A percentile compares a stretch with the other conserved stretches of the same genome.
phyloP scores from a whole-genome alignment of 495 filamentous ascomycete genomes.

The Neurospora sp. region DNA sequence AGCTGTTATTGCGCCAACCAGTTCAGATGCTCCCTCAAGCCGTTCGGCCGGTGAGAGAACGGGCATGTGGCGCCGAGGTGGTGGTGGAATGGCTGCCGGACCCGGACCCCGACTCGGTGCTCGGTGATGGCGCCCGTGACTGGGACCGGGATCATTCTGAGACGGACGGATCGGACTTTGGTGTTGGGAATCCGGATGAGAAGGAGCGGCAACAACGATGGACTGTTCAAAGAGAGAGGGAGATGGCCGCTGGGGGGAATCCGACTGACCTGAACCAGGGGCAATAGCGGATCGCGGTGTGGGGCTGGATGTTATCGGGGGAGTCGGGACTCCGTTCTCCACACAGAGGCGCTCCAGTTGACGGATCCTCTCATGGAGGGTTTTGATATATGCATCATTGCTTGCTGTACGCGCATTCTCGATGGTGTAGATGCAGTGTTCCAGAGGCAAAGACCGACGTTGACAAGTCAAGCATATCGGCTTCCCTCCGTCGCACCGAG shows the following conservation, averaged over 20 bases:
- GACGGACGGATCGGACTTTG: neutral
- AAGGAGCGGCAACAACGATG: neutral
- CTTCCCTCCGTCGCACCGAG: slow-evolving; percentile 33
- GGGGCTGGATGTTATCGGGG: slow-evolving; percentile 1
- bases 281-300: neutral
- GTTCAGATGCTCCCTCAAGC: slow-evolving; percentile 7
- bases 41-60: neutral
- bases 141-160: neutral
- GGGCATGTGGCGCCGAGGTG: neutral
- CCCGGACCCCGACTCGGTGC: neutral
- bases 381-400: slow-evolving; percentile 29
- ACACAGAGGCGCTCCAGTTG: slow-evolving; percentile 27
- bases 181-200: neutral
- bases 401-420: slow-evolving; percentile 26
- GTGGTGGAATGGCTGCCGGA: neutral
- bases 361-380: slow-evolving; percentile 28
- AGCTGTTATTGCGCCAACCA: slow-evolving; percentile 22
- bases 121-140: neutral
- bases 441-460: slow-evolving; percentile 23
- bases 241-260: neutral
- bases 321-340: slow-evolving; percentile 22
- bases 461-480: slow-evolving; percentile 36
- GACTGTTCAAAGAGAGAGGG: neutral
- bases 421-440: slow-evolving; percentile 32
- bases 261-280: neutral